Percentiles rank a stretch among this genome's conserved stretches.
Conservation (phyloP, 2,329 filamentous ascomycete species). For the Fusarium pseudocircinatum region DNA sequence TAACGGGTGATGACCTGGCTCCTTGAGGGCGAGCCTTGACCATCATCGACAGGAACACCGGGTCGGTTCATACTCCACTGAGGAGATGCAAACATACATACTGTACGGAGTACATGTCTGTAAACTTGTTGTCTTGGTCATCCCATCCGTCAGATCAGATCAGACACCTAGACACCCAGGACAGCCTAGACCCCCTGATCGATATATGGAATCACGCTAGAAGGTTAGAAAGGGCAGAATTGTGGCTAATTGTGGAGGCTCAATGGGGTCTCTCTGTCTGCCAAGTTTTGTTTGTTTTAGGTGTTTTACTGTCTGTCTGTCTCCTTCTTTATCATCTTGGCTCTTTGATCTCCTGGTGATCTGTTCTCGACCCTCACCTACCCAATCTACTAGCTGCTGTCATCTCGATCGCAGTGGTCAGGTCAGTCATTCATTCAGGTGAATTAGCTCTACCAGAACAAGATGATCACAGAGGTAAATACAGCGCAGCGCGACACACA, state of each 20-base stretch:
- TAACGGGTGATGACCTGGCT: background rate
- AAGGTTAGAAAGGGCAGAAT: slow-evolving; percentile 4
- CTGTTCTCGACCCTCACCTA: background rate
- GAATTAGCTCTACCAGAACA: background rate
- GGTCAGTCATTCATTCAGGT: background rate
- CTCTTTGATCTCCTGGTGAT: background rate
- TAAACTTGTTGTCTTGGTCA: background rate
- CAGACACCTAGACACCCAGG: background rate
- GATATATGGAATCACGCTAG: slow-evolving; percentile 20
- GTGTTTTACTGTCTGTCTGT: background rate
- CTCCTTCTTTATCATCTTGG: background rate
- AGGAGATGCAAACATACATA: slow-evolving; percentile 1
- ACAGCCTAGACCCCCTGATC: background rate
- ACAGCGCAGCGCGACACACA: background rate
- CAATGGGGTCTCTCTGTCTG: background rate
- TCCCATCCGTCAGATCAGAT: slow-evolving; percentile 3
- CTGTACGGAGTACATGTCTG: background rate
- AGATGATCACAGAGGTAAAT: background rate
- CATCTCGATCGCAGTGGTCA: background rate
- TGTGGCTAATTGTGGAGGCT: slow-evolving; percentile 1
- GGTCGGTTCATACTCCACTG: background rate
- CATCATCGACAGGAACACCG: background rate
- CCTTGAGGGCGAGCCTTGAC: background rate
- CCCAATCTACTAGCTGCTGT: background rate
- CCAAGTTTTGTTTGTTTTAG: background rate